Evolutionary conservation across 495 filamentous ascomycete genomes (phyloP).

Genomic region (Xeromyces bisporus): DNA sequence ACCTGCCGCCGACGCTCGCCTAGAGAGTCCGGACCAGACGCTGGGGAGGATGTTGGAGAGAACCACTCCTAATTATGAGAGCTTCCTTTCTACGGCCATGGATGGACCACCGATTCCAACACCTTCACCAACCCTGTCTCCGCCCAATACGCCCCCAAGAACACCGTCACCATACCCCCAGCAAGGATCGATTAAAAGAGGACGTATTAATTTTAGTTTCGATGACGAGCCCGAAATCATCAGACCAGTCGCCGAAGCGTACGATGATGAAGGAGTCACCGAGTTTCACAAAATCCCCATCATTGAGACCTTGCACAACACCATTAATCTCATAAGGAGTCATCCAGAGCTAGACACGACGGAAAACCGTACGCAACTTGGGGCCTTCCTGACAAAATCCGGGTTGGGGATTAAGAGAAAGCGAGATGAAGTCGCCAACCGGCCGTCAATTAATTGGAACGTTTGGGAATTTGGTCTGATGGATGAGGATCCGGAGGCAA

Average conservation of each 20-base stretch:
- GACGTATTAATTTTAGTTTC: too few species aligned
- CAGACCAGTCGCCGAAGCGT: slow-evolving; percentile 1
- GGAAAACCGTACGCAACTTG: slow-evolving; percentile 6
- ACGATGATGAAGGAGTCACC: slow-evolving; percentile 2
- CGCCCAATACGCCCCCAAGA: too few species aligned
- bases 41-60: slow-evolving; percentile 5
- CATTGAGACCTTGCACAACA: slow-evolving; percentile 4
- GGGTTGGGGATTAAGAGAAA: slow-evolving; percentile 1
- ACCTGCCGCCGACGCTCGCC: slow-evolving; percentile 3
- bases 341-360: slow-evolving; percentile 8
- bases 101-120: too few species aligned
- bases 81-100: too few species aligned
- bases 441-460: too few species aligned
- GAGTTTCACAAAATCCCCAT: slow-evolving; percentile 7
- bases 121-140: too few species aligned
- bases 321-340: slow-evolving; percentile 4
- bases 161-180: too few species aligned
- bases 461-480: too few species aligned
- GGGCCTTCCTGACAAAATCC: slow-evolving; percentile 5
- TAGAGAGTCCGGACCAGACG: slow-evolving; percentile 1
- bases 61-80: background rate
- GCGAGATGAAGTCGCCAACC: too few species aligned
- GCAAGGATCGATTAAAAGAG: too few species aligned
- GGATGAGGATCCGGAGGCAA: too few species aligned
- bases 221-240: too few species aligned